Base-by-base conservation (phyloP, 2,329 filamentous ascomycete genomes). In the Tolypocladium cylindrosporum region DNA sequence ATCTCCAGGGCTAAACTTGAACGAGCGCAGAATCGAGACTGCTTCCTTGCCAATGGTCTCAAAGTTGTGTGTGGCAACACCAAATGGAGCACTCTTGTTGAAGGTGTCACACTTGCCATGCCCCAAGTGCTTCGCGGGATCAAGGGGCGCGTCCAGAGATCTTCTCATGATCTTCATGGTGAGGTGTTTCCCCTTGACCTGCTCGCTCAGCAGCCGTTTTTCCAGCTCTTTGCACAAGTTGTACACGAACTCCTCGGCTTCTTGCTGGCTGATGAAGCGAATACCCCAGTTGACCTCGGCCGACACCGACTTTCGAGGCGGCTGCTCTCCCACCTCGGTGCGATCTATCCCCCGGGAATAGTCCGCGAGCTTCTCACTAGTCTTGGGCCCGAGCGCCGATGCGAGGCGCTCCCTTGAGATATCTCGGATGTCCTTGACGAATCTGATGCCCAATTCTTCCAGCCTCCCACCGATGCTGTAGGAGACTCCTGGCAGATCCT, bases 251-350 rank as follows among this genome's bases (percentile, higher is more conserved):
- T 95, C 90, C 59, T 97, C 93, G 0, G 91, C 92, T 72, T 99
- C 93, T n/a, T 84, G 81, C 67, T 97, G 91, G 60, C 82, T 95
- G 64, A 94, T 85, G 69, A 99, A 99, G 7, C 94, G 86, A 58
- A 99, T 96, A 3, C 95, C 94, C 94, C 94, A 99, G 66, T 94
- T 99, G 61, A 99, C 91, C 70, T 99, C 94, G 1, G 93, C 93
- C 2, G 94, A 97, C 0, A 99, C 91, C 0, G 93, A 97, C 69
- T 97, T 99, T 57, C 94, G 86, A 19, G 90, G 78, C 0, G 88
- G 84, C 67, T 95, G 89, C 58, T 93, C 89, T 39, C 92, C 93
- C 7, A 97, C 90, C 70, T 96, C 91, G 1, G 85, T 80, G 55
- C 80, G 82, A 72, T 99, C 94, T 54, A 97, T 90, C 3, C 94